Conservation (phyloP, 805 yeast genomes). For the Jamesozyma rosinii region DNA sequence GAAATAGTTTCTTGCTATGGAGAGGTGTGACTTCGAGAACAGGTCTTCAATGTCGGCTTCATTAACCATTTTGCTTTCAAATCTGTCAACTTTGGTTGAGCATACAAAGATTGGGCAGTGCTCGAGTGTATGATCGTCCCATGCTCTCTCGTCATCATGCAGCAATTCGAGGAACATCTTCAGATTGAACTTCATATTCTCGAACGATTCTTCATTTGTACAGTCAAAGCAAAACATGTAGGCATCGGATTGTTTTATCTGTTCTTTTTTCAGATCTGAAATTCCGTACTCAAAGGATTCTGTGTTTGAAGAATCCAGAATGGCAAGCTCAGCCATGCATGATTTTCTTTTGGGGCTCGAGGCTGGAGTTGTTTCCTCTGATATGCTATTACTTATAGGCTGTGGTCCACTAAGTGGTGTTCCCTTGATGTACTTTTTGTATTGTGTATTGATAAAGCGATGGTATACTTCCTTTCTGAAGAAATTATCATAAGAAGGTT, state of each 20-base stretch:
- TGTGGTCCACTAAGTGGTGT: background rate
- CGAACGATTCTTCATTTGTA: slow-evolving; percentile 10
- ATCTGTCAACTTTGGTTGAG: slow-evolving; percentile 14
- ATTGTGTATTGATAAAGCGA: background rate
- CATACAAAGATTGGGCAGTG: slow-evolving; percentile 13
- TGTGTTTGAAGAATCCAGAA: slow-evolving; percentile 12
- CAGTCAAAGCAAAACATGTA: slow-evolving; percentile 19
- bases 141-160: slow-evolving; percentile 9
- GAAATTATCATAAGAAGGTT: background rate
- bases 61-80: slow-evolving; percentile 4
- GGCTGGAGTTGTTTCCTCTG: background rate
- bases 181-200: background rate
- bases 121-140: slow-evolving; percentile 2
- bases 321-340: slow-evolving; percentile 7
- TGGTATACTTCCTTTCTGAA: background rate
- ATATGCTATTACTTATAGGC: background rate
- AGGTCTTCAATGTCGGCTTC: slow-evolving; percentile 6
- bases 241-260: slow-evolving; percentile 21
- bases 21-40: slow-evolving; percentile 9
- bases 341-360: background rate
- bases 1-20: slow-evolving; percentile 7
- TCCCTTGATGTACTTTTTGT: background rate
- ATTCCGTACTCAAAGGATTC: slow-evolving; percentile 9
- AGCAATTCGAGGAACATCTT: slow-evolving; percentile 1
- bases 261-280: slow-evolving; percentile 13